Evolutionary conservation across 176 grass and related monocot species (phyloP).

Genomic region (Phyllostachys edulis): DNA sequence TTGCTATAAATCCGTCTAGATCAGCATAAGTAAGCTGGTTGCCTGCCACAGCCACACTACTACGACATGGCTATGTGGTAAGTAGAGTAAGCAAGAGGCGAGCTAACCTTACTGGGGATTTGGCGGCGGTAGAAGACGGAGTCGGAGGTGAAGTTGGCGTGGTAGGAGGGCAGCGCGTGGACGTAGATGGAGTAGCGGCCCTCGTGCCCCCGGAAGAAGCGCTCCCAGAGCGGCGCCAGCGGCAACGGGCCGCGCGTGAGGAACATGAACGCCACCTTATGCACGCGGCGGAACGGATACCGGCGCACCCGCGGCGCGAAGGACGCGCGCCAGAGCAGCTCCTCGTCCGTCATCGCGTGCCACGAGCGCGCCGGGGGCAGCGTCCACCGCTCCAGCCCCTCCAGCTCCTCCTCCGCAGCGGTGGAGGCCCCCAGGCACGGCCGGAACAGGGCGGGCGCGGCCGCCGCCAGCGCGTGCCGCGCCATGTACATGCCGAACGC

Average conservation of each 20-base stretch:
- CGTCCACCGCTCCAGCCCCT: conserved; percentile 64
- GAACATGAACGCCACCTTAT: conserved; percentile 95
- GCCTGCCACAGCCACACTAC: neutral
- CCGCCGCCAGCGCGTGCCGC: conserved; percentile 55
- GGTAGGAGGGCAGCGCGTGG: conserved; percentile 70
- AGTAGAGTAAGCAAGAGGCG: neutral
- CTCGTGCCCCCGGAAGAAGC: conserved; percentile 71
- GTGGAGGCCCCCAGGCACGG: conserved; percentile 44
- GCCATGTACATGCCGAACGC: conserved; percentile 72
- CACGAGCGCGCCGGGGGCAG: conserved; percentile 36
- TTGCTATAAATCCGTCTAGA: neutral
- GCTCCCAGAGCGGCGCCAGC: conserved; percentile 81
- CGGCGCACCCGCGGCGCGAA: conserved; percentile 52
- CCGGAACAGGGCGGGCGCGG: conserved; percentile 55
- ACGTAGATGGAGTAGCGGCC: conserved; percentile 84
- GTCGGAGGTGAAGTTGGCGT: conserved; percentile 64
- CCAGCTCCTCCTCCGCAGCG: conserved; percentile 16
- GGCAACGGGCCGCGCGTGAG: conserved; percentile 84
- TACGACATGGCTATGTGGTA: neutral
- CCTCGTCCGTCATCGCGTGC: conserved; percentile 80
- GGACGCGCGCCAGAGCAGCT: conserved; percentile 93
- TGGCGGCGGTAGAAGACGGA: conserved; percentile 75
- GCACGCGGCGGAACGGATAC: conserved; percentile 75
- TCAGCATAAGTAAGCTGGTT: neutral
- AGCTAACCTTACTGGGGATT: conserved; percentile 84